Base-by-base conservation (phyloP, 352 stramenopile species). In the Phytophthora chlamydospora region DNA sequence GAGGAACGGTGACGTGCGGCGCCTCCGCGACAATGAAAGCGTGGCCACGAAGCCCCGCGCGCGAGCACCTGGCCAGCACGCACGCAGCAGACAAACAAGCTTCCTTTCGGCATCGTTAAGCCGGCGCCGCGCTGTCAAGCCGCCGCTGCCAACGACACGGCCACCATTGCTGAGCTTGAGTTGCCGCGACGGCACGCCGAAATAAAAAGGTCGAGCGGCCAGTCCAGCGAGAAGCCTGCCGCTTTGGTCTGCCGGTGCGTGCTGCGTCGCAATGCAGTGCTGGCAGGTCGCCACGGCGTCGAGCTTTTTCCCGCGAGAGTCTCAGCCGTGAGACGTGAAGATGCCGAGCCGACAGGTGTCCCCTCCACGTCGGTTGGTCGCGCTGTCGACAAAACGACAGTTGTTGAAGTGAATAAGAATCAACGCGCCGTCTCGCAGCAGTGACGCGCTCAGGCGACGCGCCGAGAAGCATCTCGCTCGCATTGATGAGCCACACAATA, bases 191-290 rank as follows among this genome's bases (percentile, higher is more conserved):
- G 29, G 27, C 36, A 31, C 46, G 36, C 17, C 47, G 38, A 34
- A 56, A 67, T 71, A 71, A 66, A 71, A 71, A 57, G 57, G 49
- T 58, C 57, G 14, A 54, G 12, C 29, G 24, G 56, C 16, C 35
- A 62, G 38, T 31, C 42, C 17, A 33, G 42, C 14, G 19, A 40
- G 34, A 33, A 19, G 14, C 7, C n/a, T 29, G 44, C 7, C 44
- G 29, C 11, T 19, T 36, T 40, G 40, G 46, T 9, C 24, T 42
- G 24, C 10, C n/a, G 33, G 12, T 24, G 44, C 32, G 32, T 51
- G 6, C 43, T 16, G 16, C 33, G 43, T 38, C 14, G 35, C 33
- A 34, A 17, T 6, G n/a, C 19, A 8, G 4, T 13, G 3, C 41
- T 48, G 41, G 8, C 39, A 29, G 45, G n/a, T 29, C 24, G 4